A percentile compares a stretch with the other conserved stretches of the same genome.
Evolutionary conservation across 2,329 filamentous ascomycete species (phyloP).

Genomic region (Neonectria faginata): DNA sequence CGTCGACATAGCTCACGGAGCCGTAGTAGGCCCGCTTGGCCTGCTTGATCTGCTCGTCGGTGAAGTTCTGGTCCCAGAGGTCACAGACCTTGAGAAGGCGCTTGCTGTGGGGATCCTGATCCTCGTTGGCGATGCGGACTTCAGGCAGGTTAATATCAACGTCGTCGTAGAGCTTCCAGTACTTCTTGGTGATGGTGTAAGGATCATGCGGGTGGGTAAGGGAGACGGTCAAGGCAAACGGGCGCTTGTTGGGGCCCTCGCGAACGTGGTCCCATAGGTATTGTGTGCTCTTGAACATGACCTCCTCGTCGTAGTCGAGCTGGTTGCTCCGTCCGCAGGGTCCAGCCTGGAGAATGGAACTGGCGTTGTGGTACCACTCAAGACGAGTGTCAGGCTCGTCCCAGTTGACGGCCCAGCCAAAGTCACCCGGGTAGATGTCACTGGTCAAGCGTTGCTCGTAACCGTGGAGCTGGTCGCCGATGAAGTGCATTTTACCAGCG

Average conservation of each 20-base stretch:
- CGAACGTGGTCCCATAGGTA: conserved; percentile 92
- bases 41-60: conserved; percentile 85
- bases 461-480: conserved; percentile 92
- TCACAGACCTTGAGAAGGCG: conserved; percentile 89
- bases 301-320: conserved; percentile 95
- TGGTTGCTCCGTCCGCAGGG: conserved; percentile 92
- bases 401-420: conserved; percentile 96
- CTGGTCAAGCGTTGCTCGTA: conserved; percentile 94
- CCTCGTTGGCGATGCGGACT: conserved; percentile 80
- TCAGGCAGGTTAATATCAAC: conserved; percentile 88
- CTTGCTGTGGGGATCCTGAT: conserved; percentile 89
- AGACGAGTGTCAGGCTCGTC: conserved; percentile 86
- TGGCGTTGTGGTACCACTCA: conserved; percentile 97
- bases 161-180: conserved; percentile 91
- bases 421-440: conserved; percentile 94
- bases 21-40: conserved; percentile 92
- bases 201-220: conserved; percentile 96
- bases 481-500: conserved; percentile 98
- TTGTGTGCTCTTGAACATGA: conserved; percentile 91
- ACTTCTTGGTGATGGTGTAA: conserved; percentile 93
- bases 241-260: conserved; percentile 77
- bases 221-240: conserved; percentile 91
- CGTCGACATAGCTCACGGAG: conserved; percentile 92
- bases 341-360: conserved; percentile 90
- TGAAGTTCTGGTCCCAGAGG: conserved; percentile 85